Evolutionary conservation across 2,329 filamentous ascomycete species (phyloP).

Genomic region (Aspergillus costaricaensis): DNA sequence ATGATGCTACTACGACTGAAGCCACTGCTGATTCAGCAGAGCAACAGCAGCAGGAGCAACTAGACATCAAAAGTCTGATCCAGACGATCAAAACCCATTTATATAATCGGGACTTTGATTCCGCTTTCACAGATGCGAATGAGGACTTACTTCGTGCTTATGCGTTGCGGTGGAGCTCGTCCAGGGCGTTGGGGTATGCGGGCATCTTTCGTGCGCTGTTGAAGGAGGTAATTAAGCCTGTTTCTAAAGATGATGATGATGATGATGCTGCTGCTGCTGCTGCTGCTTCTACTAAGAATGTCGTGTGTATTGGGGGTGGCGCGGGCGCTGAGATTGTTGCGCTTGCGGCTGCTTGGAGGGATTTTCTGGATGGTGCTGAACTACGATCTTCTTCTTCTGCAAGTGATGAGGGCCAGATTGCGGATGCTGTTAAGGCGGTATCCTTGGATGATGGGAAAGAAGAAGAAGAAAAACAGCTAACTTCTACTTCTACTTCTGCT

Average conservation of each 20-base stretch:
- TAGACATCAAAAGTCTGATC: slow-evolving; percentile 56
- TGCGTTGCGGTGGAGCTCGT: slow-evolving; percentile 86
- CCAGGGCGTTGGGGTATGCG: slow-evolving; percentile 79
- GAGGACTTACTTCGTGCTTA: slow-evolving; percentile 76
- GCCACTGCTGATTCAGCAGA: too few species aligned
- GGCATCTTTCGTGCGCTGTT: slow-evolving; percentile 52
- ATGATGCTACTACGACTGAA: not conserved
- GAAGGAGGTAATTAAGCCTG: slow-evolving; percentile 20
- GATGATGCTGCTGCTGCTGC: not conserved
- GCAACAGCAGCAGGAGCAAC: slow-evolving; percentile 3
- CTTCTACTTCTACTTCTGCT: not conserved
- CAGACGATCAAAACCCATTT: slow-evolving; percentile 85
- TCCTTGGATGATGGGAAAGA: slow-evolving; percentile 1
- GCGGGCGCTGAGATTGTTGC: slow-evolving; percentile 68
- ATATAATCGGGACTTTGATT: slow-evolving; percentile 79
- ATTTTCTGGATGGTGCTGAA: slow-evolving; percentile 28
- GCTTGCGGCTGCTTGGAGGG: slow-evolving; percentile 56
- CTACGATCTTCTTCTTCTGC: not conserved
- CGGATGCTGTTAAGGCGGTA: slow-evolving; percentile 16
- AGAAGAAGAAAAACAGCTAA: not conserved
- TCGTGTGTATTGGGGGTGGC: slow-evolving; percentile 65
- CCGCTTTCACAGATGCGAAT: slow-evolving; percentile 68
- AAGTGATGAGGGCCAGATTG: slow-evolving; percentile 2
- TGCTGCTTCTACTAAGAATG: slow-evolving; percentile 24
- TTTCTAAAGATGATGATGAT: not conserved